Evolutionary conservation across 495 filamentous ascomycete genomes (phyloP), one percentile per base, ranked within the genome.

Genomic region (Neurospora sp.): DNA sequence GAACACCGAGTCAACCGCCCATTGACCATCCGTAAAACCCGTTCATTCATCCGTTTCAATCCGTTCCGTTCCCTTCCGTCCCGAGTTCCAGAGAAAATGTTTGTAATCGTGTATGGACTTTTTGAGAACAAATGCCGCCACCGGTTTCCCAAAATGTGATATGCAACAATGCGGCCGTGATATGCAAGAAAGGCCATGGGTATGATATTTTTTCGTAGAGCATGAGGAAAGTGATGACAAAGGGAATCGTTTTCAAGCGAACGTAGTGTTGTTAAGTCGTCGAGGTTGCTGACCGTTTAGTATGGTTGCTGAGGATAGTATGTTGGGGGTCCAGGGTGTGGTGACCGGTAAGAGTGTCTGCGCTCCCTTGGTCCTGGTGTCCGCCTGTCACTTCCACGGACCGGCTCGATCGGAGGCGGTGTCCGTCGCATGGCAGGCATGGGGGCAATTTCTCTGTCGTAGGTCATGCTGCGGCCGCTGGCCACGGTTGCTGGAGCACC

Each of bases 331-430:
- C 79, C 78, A 4, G 78, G 79, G 16, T 74, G 75, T n/a, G 72
- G 73, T 41, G 75, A 69, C n/a, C 79, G 74, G 66, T 71, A 79
- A 11, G 73, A 74, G 7, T 72, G 69, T 41, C 80, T 76, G 38
- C 78, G 74, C 18, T 76, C 73, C 35, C 73, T 73, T 27, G 78
- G 79, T 31, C 42, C 80, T 4, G 80, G 80, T 3, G 80, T 82
- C 73, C 80, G 77, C 72, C 81, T 71, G 37, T 81, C 78, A 10
- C 53, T 66, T 66, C 53, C 53, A 66, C 78, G 77, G 48, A 77
- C 42, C 6, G 75, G 77, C 72, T 82, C 81, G 4, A 79, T 73
- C 20, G 79, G 74, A 22, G 81, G 81, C 20, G 81, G 81, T 11
- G 81, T 81, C 35, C 81, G 72, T 10, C 79, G 71, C 41, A 79